These are phyloP conservation scores for Ascochyta viciae-villosae DNA, from an alignment of 2,329 filamentous ascomycete genomes.

Conservation along the genomic window DNA sequence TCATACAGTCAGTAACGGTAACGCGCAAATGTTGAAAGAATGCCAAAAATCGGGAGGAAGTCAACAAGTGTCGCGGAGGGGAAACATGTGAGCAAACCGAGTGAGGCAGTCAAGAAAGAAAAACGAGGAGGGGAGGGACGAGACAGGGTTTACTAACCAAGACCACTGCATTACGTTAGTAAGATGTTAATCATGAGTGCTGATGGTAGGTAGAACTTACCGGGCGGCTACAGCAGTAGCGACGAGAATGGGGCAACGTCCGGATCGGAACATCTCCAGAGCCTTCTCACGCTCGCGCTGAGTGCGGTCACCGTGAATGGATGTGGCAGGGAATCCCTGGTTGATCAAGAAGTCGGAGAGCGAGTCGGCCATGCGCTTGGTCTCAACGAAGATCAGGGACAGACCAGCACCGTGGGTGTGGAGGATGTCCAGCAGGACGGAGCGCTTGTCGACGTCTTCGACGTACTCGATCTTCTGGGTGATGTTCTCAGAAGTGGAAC, in stretches of 20 bases:
- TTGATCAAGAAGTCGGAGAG: slow-evolving; percentile 98
- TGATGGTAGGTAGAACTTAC: too few relatives aligned
- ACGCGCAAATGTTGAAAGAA: too few relatives aligned
- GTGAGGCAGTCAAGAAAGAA: background rate
- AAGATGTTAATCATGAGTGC: too few relatives aligned
- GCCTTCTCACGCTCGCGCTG: slow-evolving; percentile 99
- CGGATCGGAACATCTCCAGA: slow-evolving; percentile 96
- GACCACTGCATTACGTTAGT: background rate
- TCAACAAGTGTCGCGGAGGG: background rate
- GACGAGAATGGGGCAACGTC: slow-evolving; percentile 92
- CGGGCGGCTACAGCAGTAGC: slow-evolving; percentile 94
- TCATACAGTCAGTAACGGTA: background rate
- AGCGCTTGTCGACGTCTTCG: slow-evolving; percentile 96
- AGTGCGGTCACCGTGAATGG: slow-evolving; percentile 97
- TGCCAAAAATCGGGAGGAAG: background rate
- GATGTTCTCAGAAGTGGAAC: slow-evolving; percentile 99
- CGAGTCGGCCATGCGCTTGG: slow-evolving; percentile 98
- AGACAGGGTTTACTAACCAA: slow-evolving; percentile 1
- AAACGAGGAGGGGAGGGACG: background rate
- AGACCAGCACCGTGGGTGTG: slow-evolving; percentile 90
- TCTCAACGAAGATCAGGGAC: slow-evolving; percentile 98
- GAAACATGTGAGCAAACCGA: background rate
- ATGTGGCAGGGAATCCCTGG: slow-evolving; percentile 97
- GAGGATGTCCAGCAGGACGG: slow-evolving; percentile 94
- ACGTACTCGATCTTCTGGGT: slow-evolving; percentile 99